Evolutionary conservation across 2,329 filamentous ascomycete genomes (phyloP), one percentile per base, ranked within the genome.

Genomic region (Neonectria sp.): DNA sequence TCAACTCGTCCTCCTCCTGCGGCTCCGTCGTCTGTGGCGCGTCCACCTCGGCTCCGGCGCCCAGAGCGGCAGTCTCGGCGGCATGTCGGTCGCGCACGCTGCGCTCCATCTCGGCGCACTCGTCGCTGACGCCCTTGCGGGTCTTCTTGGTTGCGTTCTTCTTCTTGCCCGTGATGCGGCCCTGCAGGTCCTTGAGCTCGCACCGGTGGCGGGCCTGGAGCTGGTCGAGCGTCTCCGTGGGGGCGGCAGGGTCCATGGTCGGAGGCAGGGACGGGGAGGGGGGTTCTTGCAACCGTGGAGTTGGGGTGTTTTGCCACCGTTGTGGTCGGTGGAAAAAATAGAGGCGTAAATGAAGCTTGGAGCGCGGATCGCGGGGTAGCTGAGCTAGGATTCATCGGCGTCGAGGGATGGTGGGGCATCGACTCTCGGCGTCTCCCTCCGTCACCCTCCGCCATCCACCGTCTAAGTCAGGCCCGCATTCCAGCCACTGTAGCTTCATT

Each of bases 71-170:
- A 6, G 90, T 70, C 78, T 95, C 92, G 5, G 83, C 84, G 12
- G 85, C 87, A 62, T 96, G 93, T 71, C 87, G 85, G 75, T 93
- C 91, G 69, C 89, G 90, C 48, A 93, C 78, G 62, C 89, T 82
- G 8, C 88, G 84, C 79, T 95, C 93, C 71, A 94, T 84, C 60
- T 88, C 85, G 67, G 92, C 91, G 72, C 93, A 94, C 78, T 95
- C 93, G 59, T 92, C 86, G 46, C 92, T 94, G 76, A 95, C 85
- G 31, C 91, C 91, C 79, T 92, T 94, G 76, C 84, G 89, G 73
- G 87, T 95, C 89, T 90, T 94, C 83, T 98, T 99, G 53, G 92
- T 97, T 17, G 96, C 95, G 73, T 93, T 92, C 86, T 98, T 98
- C 86, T 98, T 99, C 87, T 98, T 98, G 82, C 92, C 95, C 6